Conservation (phyloP, 176 grass and related monocot species). For the Lolium perenne region DNA sequence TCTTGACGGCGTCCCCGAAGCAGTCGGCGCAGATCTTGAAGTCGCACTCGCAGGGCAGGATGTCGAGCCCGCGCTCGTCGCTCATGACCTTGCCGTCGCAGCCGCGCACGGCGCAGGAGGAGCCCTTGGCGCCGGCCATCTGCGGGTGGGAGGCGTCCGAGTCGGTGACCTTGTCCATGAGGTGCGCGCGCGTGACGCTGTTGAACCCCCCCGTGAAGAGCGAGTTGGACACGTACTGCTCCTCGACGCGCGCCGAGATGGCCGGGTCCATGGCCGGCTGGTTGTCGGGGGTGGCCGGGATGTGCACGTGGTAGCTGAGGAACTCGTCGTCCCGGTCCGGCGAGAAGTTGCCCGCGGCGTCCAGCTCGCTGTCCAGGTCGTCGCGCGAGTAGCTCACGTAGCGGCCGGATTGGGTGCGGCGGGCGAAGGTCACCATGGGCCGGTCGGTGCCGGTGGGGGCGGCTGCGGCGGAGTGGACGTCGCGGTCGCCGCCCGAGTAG, state of each 20-base stretch:
- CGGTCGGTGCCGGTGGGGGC: slow-evolving; percentile 18
- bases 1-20: slow-evolving; percentile 89
- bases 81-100: slow-evolving; percentile 93
- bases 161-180: slow-evolving; percentile 97
- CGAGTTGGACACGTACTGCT: slow-evolving; percentile 93
- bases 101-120: slow-evolving; percentile 74
- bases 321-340: slow-evolving; percentile 68
- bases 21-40: slow-evolving; percentile 95
- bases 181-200: slow-evolving; percentile 83
- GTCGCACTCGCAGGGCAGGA: slow-evolving; percentile 91
- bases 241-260: slow-evolving; percentile 90
- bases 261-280: slow-evolving; percentile 81
- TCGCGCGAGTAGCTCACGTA: slow-evolving; percentile 84
- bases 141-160: slow-evolving; percentile 79
- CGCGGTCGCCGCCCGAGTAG: slow-evolving; percentile 42
- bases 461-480: background rate
- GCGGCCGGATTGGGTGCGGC: slow-evolving; percentile 75
- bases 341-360: slow-evolving; percentile 45
- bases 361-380: slow-evolving; percentile 72
- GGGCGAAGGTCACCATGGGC: slow-evolving; percentile 74
- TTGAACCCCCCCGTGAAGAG: slow-evolving; percentile 97
- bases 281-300: slow-evolving; percentile 83
- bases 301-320: slow-evolving; percentile 79
- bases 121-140: slow-evolving; percentile 90
- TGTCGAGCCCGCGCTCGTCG: slow-evolving; percentile 86